These are phyloP conservation scores for Cynanchum wilfordii DNA, from an alignment of 257 asterid genomes.

Conservation along the genomic window DNA sequence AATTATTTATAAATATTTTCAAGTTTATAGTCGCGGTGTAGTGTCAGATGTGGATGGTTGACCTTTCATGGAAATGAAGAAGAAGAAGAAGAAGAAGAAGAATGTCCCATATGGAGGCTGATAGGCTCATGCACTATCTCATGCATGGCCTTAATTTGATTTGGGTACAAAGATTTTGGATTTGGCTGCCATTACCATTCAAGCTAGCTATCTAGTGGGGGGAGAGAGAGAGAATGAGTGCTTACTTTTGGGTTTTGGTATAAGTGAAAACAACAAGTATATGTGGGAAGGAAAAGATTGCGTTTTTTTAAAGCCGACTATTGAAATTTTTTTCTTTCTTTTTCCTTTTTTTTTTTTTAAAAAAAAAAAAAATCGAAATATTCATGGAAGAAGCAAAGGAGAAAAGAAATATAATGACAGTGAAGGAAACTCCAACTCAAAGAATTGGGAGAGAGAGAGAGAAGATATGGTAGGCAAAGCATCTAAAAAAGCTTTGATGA, in stretches of 20 bases:
- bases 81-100: neutral
- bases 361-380: neutral
- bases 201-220: neutral
- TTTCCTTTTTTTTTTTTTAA: no score
- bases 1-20: no score
- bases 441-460: slow-evolving; percentile 9
- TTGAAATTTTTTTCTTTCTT: neutral
- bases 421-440: slow-evolving; percentile 17
- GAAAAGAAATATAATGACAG: slow-evolving; percentile 17
- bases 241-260: slow-evolving; percentile 57
- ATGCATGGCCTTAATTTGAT: slow-evolving; percentile 8
- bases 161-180: slow-evolving; percentile 1
- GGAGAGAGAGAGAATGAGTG: slow-evolving; percentile 36
- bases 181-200: slow-evolving; percentile 10
- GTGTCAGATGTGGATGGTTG: slow-evolving; percentile 8
- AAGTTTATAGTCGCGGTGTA: no score
- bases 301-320: slow-evolving; percentile 69
- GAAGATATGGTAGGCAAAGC: slow-evolving; percentile 39
- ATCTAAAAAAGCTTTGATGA: slow-evolving; percentile 30
- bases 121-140: neutral
- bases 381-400: slow-evolving; percentile 12
- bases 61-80: slow-evolving; percentile 10
- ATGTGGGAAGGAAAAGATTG: slow-evolving; percentile 71
- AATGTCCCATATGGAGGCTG: no score
- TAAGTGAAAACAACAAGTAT: slow-evolving; percentile 26